Conservation (phyloP, 2,329 filamentous ascomycete species). For the Balansia obtecta region DNA sequence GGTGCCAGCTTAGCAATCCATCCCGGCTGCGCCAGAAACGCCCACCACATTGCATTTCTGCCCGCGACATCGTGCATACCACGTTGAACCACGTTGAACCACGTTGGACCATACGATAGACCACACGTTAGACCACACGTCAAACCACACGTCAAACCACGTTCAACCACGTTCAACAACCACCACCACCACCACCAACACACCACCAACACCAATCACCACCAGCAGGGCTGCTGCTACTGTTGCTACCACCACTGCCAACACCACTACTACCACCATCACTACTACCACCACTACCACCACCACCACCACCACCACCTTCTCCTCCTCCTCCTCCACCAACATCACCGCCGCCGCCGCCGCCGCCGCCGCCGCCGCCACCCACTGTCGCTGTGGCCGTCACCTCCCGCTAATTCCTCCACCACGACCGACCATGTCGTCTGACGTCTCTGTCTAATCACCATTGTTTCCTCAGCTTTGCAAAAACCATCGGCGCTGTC, state of each 20-base stretch:
- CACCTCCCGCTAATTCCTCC: not conserved
- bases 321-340: no score
- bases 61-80: not conserved
- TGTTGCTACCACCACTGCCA: no score
- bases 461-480: not conserved
- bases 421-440: slow-evolving; percentile 5
- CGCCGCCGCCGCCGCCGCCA: no score
- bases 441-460: slow-evolving; percentile 6
- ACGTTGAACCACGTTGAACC: not conserved
- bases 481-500: not conserved
- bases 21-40: not conserved
- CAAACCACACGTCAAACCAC: no score
- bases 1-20: not conserved
- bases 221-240: no score
- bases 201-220: not conserved
- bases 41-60: not conserved
- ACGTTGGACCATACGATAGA: not conserved
- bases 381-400: not conserved
- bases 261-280: no score
- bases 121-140: not conserved
- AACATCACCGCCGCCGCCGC: no score
- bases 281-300: no score
- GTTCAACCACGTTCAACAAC: not conserved
- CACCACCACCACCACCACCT: no score
- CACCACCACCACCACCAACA: not conserved